These are phyloP conservation scores for Calocybe gambosa DNA, from an alignment of 1,284 basidiomycete species.

Conservation along the genomic window DNA sequence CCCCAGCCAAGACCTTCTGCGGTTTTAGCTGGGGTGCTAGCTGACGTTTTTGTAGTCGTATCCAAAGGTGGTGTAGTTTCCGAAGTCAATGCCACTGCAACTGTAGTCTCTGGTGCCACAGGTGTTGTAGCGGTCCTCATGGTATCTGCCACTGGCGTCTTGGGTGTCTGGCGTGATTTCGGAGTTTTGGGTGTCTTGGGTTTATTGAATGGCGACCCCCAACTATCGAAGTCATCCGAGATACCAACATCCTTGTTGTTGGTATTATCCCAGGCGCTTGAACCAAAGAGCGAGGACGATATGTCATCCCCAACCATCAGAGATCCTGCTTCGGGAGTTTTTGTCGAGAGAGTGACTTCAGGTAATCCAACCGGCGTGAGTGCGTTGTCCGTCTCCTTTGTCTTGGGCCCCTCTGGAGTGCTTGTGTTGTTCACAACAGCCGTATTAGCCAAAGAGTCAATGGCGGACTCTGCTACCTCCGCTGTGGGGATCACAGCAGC, in stretches of 20 bases:
- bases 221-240: slow-evolving; percentile 6
- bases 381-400: neutral
- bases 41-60: slow-evolving; percentile 2
- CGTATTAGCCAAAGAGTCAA: slow-evolving; percentile 1
- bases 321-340: slow-evolving; percentile 12
- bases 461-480: neutral
- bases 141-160: neutral
- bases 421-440: neutral
- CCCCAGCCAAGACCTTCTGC: slow-evolving; percentile 10
- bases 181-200: slow-evolving; percentile 9
- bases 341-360: slow-evolving; percentile 14
- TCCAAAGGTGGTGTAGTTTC: slow-evolving; percentile 8
- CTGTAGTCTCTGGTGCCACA: neutral
- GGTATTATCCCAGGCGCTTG: slow-evolving; percentile 8
- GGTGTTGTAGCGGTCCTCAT: neutral
- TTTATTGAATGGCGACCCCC: slow-evolving; percentile 7
- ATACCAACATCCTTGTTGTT: neutral
- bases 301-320: slow-evolving; percentile 8
- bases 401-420: neutral
- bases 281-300: slow-evolving; percentile 13
- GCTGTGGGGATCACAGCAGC: slow-evolving; percentile 11
- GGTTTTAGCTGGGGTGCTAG: slow-evolving; percentile 1
- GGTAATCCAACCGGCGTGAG: slow-evolving; percentile 15
- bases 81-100: neutral
- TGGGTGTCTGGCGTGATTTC: slow-evolving; percentile 4